Conservation (phyloP, 768 basidiomycete species). For the Suillus sp. region DNA sequence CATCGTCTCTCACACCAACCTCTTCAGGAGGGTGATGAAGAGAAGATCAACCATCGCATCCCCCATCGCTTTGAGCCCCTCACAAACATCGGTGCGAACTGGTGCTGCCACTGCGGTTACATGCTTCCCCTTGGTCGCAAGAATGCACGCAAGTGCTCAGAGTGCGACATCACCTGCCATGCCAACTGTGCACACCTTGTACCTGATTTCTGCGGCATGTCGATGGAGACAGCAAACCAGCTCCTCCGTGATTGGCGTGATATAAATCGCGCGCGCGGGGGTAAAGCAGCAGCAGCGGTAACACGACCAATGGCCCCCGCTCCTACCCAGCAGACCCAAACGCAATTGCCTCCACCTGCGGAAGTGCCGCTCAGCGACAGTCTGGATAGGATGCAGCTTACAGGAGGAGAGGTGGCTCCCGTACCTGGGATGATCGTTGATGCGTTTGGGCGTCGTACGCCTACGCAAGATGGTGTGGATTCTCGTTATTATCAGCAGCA, state of each 20-base stretch:
- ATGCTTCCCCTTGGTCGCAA: conserved; percentile 97
- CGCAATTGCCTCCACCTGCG: conserved; percentile 34
- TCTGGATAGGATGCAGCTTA: conserved; percentile 52
- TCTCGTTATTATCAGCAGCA: conserved; percentile 43
- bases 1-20: conserved; percentile 3
- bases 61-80: conserved; percentile 97
- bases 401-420: conserved; percentile 39
- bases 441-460: conserved; percentile 27
- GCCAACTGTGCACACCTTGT: conserved; percentile 97
- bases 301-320: conserved; percentile 37
- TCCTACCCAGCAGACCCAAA: conserved; percentile 33
- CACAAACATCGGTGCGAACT: conserved; percentile 96
- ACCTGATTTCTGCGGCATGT: conserved; percentile 99
- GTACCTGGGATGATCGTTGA: conserved; percentile 23
- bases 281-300: conserved; percentile 43
- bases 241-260: conserved; percentile 88
- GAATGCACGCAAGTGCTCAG: conserved; percentile 93
- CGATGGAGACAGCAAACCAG: conserved; percentile 98
- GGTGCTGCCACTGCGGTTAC: conserved; percentile 99
- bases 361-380: conserved; percentile 36
- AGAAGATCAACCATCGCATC: conserved; percentile 99
- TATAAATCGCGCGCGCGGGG: conserved; percentile 75
- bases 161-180: conserved; percentile 96
- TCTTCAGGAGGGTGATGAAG: conserved; percentile 87
- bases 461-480: conserved; percentile 40